Evolutionary conservation across 306 rosid species (phyloP).

Genomic region (Acacia acuminata): DNA sequence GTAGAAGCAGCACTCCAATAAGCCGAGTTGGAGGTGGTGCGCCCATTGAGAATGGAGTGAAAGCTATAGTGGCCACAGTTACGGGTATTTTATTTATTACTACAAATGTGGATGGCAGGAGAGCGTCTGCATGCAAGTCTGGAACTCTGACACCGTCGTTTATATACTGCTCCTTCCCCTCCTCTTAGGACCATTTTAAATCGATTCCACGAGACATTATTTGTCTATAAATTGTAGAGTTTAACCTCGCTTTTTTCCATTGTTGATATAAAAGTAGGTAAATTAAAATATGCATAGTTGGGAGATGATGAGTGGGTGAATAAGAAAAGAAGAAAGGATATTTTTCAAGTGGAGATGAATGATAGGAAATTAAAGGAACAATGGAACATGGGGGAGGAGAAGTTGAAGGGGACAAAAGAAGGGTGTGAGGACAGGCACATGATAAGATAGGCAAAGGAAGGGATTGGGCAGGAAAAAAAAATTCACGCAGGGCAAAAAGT

Average conservation of each 20-base stretch:
- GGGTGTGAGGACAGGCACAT: background rate
- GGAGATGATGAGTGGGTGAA: too few relatives aligned
- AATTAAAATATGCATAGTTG: too few relatives aligned
- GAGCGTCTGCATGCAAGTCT: constrained; percentile 3
- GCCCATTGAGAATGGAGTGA: background rate
- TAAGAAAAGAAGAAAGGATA: too few relatives aligned
- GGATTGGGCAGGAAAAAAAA: background rate
- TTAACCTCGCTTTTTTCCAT: background rate
- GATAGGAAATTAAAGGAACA: too few relatives aligned
- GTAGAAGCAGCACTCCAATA: background rate
- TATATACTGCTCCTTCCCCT: background rate
- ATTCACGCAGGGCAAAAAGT: background rate
- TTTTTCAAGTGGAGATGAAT: too few relatives aligned
- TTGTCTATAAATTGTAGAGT: background rate
- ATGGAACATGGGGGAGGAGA: background rate
- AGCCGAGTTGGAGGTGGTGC: background rate
- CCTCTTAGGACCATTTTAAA: constrained; percentile 39
- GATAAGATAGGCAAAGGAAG: background rate
- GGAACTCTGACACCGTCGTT: constrained; percentile 11
- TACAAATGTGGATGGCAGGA: background rate
- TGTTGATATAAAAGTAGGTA: too few relatives aligned
- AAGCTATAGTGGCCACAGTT: background rate
- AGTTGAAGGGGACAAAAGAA: background rate
- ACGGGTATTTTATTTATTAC: background rate
- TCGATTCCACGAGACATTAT: background rate